Evolutionary conservation across 768 basidiomycete species (phyloP), one percentile per base, ranked within the genome.

Genomic region (Kwoniella pini): DNA sequence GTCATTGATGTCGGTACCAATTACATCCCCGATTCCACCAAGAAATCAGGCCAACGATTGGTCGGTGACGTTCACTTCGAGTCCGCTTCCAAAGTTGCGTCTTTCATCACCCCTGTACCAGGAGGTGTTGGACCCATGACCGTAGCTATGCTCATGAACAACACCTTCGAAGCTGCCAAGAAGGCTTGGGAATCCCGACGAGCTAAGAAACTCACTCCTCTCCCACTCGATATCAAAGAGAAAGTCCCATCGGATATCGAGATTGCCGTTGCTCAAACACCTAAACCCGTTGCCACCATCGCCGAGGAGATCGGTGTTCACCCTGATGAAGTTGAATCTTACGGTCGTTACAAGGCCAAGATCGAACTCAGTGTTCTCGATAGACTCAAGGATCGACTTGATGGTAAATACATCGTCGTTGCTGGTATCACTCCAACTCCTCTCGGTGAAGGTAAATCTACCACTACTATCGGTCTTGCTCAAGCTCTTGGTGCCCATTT

Each of bases 81-180:
- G 7, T 82, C 88, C 5, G 94, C 91, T n/a, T 80, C 84, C 24
- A 73, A 81, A 44, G 85, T 88, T 60, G 95, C 96, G 1, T 89
- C 90, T 1, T 81, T 88, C 79, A 96, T 99, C 71, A 99, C 96
- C 0, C 96, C 96, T 21, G 96, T 99, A 24, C 96, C 96, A 0
- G 96, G 96, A 78, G 96, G 96, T 58, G 96, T 99, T 53, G 96
- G 96, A 12, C 96, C 96, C n/a, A 96, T 98, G 94, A 99, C 96
- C 13, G 96, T 99, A 59, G 96, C 96, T 21, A 84, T 97, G 82
- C 86, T 99, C 64, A 97, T 99, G 94, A 84, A 87, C 73, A 99
- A 98, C 80, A 95, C 94, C 1, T 81, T 91, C 67, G 81, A 83
- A 64, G 88, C 91, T 48, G 93, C 94, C 22, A 84, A 89, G 77